Evolutionary conservation across 2,329 filamentous ascomycete genomes (phyloP).

Genomic region (Fusarium sp.): DNA sequence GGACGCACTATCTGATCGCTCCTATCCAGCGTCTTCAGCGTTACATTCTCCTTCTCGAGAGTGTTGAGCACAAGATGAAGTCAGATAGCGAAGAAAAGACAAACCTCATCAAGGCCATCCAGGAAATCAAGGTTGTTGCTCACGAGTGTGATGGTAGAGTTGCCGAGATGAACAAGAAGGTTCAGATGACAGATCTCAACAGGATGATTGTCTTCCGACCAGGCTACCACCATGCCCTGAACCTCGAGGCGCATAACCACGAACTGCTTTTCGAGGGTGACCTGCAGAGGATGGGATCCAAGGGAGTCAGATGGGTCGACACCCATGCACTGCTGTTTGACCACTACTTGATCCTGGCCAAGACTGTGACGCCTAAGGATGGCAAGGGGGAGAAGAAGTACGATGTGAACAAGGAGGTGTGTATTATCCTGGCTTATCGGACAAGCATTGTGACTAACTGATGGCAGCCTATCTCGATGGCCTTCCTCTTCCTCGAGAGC

Average conservation of each 20-base stretch:
- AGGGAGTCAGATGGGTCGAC: constrained; percentile 92
- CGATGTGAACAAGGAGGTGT: constrained; percentile 90
- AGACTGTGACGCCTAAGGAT: constrained; percentile 77
- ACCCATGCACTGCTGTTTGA: constrained; percentile 95
- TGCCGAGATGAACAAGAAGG: constrained; percentile 91
- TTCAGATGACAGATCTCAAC: constrained; percentile 86
- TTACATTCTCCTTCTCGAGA: constrained; percentile 85
- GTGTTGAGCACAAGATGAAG: constrained; percentile 85
- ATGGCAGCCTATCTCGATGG: constrained; percentile 88
- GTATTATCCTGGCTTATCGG: constrained; percentile 38
- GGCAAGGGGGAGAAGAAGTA: constrained; percentile 83
- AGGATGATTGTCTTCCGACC: constrained; percentile 86
- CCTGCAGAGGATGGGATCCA: constrained; percentile 87
- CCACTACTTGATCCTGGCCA: constrained; percentile 94
- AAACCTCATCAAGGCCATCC: constrained; percentile 85
- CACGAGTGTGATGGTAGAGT: constrained; percentile 93
- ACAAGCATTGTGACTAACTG: constrained; percentile 39
- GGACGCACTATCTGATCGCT: constrained; percentile 94
- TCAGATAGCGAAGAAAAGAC: constrained; percentile 90
- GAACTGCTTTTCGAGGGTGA: constrained; percentile 92
- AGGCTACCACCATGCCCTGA: constrained; percentile 89
- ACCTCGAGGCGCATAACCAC: constrained; percentile 92
- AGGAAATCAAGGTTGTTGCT: constrained; percentile 91
- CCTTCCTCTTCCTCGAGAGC: constrained; percentile 90
- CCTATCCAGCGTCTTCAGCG: constrained; percentile 94